Percentiles rank a stretch among this genome's conserved stretches.
phyloP scores from a whole-genome alignment of 2,329 filamentous ascomycete genomes.

The Cadophora sp. region DNA sequence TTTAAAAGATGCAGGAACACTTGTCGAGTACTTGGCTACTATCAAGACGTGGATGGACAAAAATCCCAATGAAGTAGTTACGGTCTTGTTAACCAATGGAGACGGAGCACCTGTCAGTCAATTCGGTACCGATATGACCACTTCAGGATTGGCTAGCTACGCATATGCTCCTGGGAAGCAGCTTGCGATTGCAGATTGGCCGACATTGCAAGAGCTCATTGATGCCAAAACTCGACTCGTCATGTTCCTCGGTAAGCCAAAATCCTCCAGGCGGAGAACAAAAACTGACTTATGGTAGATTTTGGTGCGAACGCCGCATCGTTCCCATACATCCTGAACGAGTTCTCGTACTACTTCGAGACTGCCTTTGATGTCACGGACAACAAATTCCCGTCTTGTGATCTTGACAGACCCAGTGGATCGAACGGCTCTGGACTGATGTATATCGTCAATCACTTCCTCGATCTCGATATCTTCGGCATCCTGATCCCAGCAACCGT shows the following conservation, averaged over 20 bases:
- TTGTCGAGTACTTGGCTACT: constrained; percentile 60
- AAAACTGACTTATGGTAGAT: constrained; percentile 23
- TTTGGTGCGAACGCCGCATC: constrained; percentile 26
- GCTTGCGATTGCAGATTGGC: constrained; percentile 55
- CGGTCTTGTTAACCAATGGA: constrained; percentile 68
- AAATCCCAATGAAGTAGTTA: constrained; percentile 66
- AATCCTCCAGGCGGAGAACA: not conserved
- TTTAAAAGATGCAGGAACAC: constrained; percentile 63
- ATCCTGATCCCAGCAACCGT: constrained; percentile 61
- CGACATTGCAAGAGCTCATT: constrained; percentile 73
- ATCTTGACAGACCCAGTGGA: constrained; percentile 64
- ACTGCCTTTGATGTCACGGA: constrained; percentile 68
- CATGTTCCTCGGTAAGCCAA: constrained; percentile 68
- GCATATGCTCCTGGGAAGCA: constrained; percentile 41
- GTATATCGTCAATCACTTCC: constrained; percentile 69
- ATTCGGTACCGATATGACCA: constrained; percentile 51
- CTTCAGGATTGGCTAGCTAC: constrained; percentile 37
- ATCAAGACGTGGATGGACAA: constrained; percentile 66
- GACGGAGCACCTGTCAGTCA: constrained; percentile 62
- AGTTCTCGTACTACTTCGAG: constrained; percentile 74
- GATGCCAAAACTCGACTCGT: constrained; percentile 67
- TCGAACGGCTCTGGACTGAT: constrained; percentile 56
- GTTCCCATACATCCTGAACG: constrained; percentile 68
- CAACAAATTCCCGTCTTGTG: constrained; percentile 67
- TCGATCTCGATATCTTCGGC: constrained; percentile 55